These are phyloP conservation scores for Globisporangium nagaii DNA, from an alignment of 352 stramenopile genomes.

Conservation along the genomic window DNA sequence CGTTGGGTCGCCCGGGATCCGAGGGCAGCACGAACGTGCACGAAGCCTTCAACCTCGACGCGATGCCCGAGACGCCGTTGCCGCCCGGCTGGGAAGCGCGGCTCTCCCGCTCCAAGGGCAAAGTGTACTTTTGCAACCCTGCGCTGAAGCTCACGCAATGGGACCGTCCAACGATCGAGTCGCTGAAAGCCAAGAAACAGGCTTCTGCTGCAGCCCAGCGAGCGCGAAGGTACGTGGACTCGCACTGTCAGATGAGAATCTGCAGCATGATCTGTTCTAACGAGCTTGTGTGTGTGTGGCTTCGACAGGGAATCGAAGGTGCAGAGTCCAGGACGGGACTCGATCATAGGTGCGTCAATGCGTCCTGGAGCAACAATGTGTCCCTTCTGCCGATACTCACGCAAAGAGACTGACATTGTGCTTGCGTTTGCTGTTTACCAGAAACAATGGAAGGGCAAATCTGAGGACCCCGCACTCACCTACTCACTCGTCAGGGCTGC, in stretches of 20 bases:
- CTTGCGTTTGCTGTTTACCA: slow-evolving; percentile 16
- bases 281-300: slow-evolving; percentile 2
- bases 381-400: background rate
- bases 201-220: slow-evolving; percentile 35
- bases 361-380: background rate
- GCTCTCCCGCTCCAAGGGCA: slow-evolving; percentile 78
- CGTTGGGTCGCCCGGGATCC: slow-evolving; percentile 1
- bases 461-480: slow-evolving; percentile 12
- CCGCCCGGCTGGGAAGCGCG: slow-evolving; percentile 76
- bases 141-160: slow-evolving; percentile 70
- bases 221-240: slow-evolving; percentile 22
- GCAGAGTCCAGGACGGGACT: slow-evolving; percentile 26
- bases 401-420: background rate
- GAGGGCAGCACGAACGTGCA: slow-evolving; percentile 6
- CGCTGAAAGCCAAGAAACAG: slow-evolving; percentile 56
- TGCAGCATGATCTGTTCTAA: background rate
- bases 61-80: slow-evolving; percentile 45
- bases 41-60: slow-evolving; percentile 68
- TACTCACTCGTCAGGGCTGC: background rate
- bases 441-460: slow-evolving; percentile 67
- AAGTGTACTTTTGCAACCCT: slow-evolving; percentile 85
- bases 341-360: slow-evolving; percentile 18
- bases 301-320: slow-evolving; percentile 19
- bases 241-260: background rate
- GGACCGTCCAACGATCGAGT: slow-evolving; percentile 71